Evolutionary conservation across 768 basidiomycete genomes (phyloP).

Genomic region (Cystobasidium onofrii): DNA sequence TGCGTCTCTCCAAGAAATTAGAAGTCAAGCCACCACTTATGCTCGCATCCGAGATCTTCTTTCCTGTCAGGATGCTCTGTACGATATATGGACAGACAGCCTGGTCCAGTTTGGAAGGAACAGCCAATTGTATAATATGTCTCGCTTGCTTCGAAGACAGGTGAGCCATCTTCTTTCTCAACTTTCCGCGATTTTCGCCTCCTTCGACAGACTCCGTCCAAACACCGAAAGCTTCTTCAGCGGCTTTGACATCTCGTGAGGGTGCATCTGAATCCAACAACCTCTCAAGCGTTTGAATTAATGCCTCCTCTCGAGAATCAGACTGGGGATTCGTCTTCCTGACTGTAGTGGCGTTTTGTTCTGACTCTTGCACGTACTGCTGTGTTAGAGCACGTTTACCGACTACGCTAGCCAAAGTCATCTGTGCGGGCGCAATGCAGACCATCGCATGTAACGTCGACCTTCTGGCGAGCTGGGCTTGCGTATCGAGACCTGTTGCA

Average conservation of each 20-base stretch:
- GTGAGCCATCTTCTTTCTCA: not conserved
- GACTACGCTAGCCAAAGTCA: not conserved
- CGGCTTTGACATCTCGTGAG: not conserved
- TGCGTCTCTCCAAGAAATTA: not conserved
- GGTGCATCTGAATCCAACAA: not conserved
- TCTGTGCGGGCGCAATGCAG: not conserved
- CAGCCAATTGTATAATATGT: not conserved
- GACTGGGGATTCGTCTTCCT: not conserved
- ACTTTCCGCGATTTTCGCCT: not conserved
- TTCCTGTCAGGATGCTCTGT: not conserved
- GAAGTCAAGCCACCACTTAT: not conserved
- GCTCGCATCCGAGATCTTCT: not conserved
- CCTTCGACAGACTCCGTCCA: not conserved
- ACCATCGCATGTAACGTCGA: not conserved
- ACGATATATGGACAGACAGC: not conserved
- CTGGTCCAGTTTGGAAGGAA: not conserved
- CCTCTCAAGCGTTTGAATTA: not conserved
- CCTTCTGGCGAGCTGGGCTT: not conserved
- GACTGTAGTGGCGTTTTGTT: not conserved
- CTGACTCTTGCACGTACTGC: not conserved
- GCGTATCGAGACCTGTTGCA: not conserved
- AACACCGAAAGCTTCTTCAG: not conserved
- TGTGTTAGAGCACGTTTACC: conserved; percentile 5
- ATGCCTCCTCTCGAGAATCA: not conserved
- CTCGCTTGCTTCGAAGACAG: not conserved